Percentiles rank a stretch among this genome's conserved stretches.
Evolutionary conservation across 208 protist species (phyloP).

Genomic region (Acanthamoeba healyi): DNA sequence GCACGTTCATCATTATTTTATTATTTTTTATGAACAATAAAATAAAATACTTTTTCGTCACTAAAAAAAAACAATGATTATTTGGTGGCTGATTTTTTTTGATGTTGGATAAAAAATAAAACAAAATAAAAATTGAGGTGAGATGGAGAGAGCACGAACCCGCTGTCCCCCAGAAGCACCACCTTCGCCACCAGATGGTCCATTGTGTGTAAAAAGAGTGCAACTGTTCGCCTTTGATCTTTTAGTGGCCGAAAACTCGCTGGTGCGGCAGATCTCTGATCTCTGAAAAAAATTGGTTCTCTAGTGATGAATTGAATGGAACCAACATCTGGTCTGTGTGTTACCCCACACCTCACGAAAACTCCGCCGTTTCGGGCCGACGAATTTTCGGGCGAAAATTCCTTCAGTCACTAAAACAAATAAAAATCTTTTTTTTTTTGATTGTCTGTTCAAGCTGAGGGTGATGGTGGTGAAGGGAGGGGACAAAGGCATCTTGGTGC

Average conservation of each 20-base stretch:
- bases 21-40: background rate
- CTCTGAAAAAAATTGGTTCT: too few relatives aligned
- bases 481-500: too few relatives aligned
- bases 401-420: background rate
- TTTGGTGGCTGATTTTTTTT: background rate
- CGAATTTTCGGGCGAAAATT: background rate
- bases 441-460: background rate
- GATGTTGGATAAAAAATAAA: too few relatives aligned
- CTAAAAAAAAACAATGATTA: background rate
- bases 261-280: too few relatives aligned
- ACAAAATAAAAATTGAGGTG: background rate
- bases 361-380: background rate
- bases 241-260: too few relatives aligned
- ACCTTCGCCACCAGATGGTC: conserved; percentile 69
- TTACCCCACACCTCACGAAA: too few relatives aligned
- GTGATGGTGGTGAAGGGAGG: too few relatives aligned
- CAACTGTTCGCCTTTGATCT: too few relatives aligned
- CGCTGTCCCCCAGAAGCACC: conserved; percentile 75
- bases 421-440: background rate
- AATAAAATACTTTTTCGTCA: background rate
- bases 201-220: background rate
- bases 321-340: too few relatives aligned
- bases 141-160: background rate
- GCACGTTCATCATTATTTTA: too few relatives aligned
- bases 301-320: too few relatives aligned